These are phyloP conservation scores for Saxispiralis lemnorum DNA, from an alignment of 495 filamentous ascomycete species.

Conservation along the genomic window DNA sequence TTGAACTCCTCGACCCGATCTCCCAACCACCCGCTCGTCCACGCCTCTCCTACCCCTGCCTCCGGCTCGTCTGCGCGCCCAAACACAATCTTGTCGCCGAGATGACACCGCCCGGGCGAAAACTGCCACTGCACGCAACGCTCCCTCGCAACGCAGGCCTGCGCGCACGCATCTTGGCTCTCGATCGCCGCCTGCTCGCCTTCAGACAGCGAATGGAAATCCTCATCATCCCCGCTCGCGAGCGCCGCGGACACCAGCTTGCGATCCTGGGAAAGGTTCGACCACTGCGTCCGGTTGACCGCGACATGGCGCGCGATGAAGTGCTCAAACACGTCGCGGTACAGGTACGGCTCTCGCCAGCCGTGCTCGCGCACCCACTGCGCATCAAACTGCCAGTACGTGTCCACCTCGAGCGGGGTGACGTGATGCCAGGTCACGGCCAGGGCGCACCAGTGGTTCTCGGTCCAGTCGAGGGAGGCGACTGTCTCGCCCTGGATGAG, in stretches of 20 bases:
- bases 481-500: constrained; percentile 41
- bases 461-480: constrained; percentile 31
- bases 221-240: background rate
- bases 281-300: constrained; percentile 17
- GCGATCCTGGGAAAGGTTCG: constrained; percentile 20
- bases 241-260: constrained; percentile 4
- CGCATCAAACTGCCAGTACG: constrained; percentile 32
- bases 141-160: constrained; percentile 2
- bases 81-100: constrained; percentile 12
- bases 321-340: constrained; percentile 18
- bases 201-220: constrained; percentile 3
- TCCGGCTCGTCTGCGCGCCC: constrained; percentile 9
- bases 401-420: constrained; percentile 31
- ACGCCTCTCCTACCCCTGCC: background rate
- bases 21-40: constrained; percentile 9
- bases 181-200: constrained; percentile 8
- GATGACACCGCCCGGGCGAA: constrained; percentile 9
- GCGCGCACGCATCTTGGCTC: constrained; percentile 9
- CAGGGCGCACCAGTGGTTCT: constrained; percentile 41
- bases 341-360: constrained; percentile 19
- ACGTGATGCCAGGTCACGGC: constrained; percentile 46
- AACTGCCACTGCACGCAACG: constrained; percentile 15
- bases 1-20: constrained; percentile 5
- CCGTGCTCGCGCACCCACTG: constrained; percentile 18
- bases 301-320: constrained; percentile 17